Evolutionary conservation across 306 rosid species (phyloP).

Genomic region (Cicer bijugum): DNA sequence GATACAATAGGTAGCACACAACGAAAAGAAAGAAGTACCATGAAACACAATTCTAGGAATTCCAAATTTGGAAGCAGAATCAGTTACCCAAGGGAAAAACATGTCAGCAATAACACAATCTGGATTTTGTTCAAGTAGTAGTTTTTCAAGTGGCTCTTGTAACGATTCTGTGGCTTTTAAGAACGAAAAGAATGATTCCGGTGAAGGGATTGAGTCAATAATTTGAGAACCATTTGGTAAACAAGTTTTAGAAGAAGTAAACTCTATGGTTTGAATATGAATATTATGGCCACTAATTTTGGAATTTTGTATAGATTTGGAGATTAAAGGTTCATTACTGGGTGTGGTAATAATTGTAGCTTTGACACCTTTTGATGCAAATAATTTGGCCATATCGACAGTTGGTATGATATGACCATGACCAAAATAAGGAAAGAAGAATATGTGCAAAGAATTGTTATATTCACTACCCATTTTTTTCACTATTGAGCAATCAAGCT

Average conservation of each 20-base stretch:
- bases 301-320: slow-evolving; percentile 36
- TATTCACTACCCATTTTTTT: slow-evolving; percentile 23
- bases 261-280: slow-evolving; percentile 36
- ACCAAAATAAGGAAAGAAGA: slow-evolving; percentile 57
- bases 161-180: slow-evolving; percentile 23
- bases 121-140: slow-evolving; percentile 13
- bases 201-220: slow-evolving; percentile 23
- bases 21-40: slow-evolving; percentile 40
- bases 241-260: slow-evolving; percentile 38
- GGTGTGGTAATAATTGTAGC: slow-evolving; percentile 62
- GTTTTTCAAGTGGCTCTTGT: slow-evolving; percentile 42
- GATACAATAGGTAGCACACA: slow-evolving; percentile 30
- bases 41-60: slow-evolving; percentile 50
- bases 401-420: slow-evolving; percentile 46
- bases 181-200: not conserved
- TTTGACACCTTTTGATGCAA: slow-evolving; percentile 40
- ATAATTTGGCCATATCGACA: slow-evolving; percentile 50
- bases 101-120: slow-evolving; percentile 40
- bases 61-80: slow-evolving; percentile 44
- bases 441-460: slow-evolving; percentile 26
- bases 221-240: slow-evolving; percentile 51
- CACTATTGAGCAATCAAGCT: not conserved
- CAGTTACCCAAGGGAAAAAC: slow-evolving; percentile 46
- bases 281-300: not conserved
- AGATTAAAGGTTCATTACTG: slow-evolving; percentile 37